Conservation (phyloP, 2,329 filamentous ascomycete species). For the Aspergillus flavus region DNA sequence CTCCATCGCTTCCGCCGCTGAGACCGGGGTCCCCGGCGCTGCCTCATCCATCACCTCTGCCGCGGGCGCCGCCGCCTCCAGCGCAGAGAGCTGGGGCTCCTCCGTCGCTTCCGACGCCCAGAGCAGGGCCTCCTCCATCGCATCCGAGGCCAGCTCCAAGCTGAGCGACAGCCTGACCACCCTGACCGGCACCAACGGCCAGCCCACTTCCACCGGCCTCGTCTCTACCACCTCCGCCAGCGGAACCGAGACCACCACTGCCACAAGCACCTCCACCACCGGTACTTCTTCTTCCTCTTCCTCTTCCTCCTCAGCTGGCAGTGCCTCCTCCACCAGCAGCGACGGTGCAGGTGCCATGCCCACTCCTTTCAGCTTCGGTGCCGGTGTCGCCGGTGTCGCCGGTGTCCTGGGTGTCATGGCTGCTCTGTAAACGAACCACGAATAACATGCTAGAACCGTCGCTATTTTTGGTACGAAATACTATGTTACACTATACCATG, state of each 20-base stretch:
- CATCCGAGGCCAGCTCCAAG: slow-evolving; percentile 14
- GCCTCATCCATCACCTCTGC: slow-evolving; percentile 22
- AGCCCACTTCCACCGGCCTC: slow-evolving; percentile 13
- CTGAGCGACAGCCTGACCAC: slow-evolving; percentile 17
- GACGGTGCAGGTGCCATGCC: slow-evolving; percentile 25
- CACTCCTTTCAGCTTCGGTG: slow-evolving; percentile 22
- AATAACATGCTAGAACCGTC: background rate
- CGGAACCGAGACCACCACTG: background rate
- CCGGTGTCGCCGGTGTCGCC: slow-evolving; percentile 26
- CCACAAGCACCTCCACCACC: slow-evolving; percentile 1
- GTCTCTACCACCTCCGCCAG: slow-evolving; percentile 7
- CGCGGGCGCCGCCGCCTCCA: slow-evolving; percentile 17
- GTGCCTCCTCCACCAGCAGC: slow-evolving; percentile 18
- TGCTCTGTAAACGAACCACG: slow-evolving; percentile 27
- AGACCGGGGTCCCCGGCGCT: slow-evolving; percentile 21
- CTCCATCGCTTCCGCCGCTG: slow-evolving; percentile 16
- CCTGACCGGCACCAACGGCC: slow-evolving; percentile 22
- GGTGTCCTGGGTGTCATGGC: slow-evolving; percentile 34
- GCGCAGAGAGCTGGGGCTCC: slow-evolving; percentile 13
- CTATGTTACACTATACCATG: slow-evolving; percentile 1
- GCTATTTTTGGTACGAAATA: background rate
- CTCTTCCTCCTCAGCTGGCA: slow-evolving; percentile 7
- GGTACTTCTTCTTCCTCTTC: slow-evolving; percentile 12
- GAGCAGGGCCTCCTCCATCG: slow-evolving; percentile 16
- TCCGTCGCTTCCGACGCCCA: slow-evolving; percentile 14